Percentiles rank a stretch among this genome's conserved stretches.
phyloP scores from a whole-genome alignment of 2,329 filamentous ascomycete genomes.

The Diaporthe sp. region DNA sequence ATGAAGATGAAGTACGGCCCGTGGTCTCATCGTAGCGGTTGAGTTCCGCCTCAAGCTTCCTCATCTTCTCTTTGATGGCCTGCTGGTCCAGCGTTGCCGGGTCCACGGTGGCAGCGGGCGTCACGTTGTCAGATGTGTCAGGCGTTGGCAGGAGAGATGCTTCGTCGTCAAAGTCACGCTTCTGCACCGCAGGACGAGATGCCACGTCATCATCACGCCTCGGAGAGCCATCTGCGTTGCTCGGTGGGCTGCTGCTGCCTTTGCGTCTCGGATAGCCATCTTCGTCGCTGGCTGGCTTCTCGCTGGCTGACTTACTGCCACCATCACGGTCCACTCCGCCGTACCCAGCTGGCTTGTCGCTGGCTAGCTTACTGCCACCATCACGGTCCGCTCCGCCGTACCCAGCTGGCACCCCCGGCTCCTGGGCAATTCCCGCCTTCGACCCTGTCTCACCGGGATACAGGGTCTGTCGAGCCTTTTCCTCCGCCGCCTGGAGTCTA shows the following conservation, averaged over 20 bases:
- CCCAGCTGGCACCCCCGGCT: slow-evolving; percentile 5
- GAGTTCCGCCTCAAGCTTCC: slow-evolving; percentile 40
- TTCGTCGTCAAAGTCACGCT: slow-evolving; percentile 15
- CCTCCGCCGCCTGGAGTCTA: slow-evolving; percentile 39
- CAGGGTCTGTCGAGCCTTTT: background rate
- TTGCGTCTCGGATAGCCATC: background rate
- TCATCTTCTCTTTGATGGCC: slow-evolving; percentile 38
- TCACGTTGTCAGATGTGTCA: background rate
- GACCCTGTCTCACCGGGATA: background rate
- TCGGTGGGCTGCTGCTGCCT: background rate
- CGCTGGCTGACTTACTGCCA: background rate
- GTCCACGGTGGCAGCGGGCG: background rate
- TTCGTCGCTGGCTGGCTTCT: background rate
- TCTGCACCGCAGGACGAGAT: background rate
- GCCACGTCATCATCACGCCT: slow-evolving; percentile 2
- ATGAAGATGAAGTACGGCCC: slow-evolving; percentile 30
- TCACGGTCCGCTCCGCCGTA: background rate
- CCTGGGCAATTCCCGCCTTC: background rate
- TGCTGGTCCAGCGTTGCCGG: slow-evolving; percentile 28
- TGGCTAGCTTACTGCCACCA: background rate
- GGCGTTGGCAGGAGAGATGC: background rate
- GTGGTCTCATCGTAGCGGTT: slow-evolving; percentile 31
- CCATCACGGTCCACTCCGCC: background rate
- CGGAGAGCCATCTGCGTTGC: slow-evolving; percentile 10
- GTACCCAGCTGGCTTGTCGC: background rate